Evolutionary conservation across 179 eudicot species (phyloP).

Genomic region (Spinacia oleracea): DNA sequence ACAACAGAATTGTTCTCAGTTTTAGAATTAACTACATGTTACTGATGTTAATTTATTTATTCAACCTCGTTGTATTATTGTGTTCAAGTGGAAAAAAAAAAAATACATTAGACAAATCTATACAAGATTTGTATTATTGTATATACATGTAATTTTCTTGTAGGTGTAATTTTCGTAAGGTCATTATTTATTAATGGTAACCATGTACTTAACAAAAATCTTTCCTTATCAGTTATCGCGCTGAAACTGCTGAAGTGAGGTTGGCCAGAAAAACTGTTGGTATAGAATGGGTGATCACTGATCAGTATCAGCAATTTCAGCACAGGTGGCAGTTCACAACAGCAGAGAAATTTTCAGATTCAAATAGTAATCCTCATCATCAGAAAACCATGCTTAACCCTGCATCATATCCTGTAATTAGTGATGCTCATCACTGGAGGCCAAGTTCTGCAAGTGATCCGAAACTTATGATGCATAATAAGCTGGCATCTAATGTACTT

Average conservation of each 20-base stretch:
- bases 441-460: constrained; percentile 36
- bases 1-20: background rate
- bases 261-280: background rate
- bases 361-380: constrained; percentile 50
- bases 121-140: too few species aligned
- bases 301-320: constrained; percentile 45
- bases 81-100: background rate
- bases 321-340: constrained; percentile 64
- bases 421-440: constrained; percentile 45
- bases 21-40: background rate
- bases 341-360: constrained; percentile 44
- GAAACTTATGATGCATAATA: constrained; percentile 35
- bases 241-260: background rate
- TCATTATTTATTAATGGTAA: background rate
- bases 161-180: background rate
- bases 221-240: background rate
- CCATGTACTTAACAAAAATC: background rate
- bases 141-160: too few species aligned
- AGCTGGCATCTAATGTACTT: constrained; percentile 24
- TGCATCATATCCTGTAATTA: too few species aligned
- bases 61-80: background rate
- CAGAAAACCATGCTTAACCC: too few species aligned
- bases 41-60: background rate
- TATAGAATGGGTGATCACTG: constrained; percentile 43
- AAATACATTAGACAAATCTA: background rate